Conservation (phyloP, 257 asterid genomes). For the Forsythia viridissima region DNA sequence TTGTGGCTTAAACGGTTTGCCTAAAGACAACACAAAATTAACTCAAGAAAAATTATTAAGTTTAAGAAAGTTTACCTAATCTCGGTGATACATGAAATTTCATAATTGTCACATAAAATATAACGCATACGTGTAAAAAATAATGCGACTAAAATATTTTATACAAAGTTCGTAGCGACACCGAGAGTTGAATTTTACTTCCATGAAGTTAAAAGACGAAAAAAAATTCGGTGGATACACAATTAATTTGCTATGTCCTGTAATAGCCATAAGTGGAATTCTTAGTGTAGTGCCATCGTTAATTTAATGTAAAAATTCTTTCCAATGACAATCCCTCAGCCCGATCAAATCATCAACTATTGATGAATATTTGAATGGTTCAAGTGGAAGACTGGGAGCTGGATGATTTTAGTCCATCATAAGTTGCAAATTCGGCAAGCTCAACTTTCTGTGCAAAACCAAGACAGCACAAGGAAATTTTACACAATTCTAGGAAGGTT, state of each 20-base stretch:
- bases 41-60: too few relatives aligned
- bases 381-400: not conserved
- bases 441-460: not conserved
- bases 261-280: not conserved
- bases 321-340: not conserved
- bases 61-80: too few relatives aligned
- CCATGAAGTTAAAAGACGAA: too few relatives aligned
- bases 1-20: too few relatives aligned
- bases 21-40: too few relatives aligned
- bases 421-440: not conserved
- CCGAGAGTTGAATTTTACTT: too few relatives aligned
- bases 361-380: not conserved
- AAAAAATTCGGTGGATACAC: too few relatives aligned
- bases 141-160: too few relatives aligned
- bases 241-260: not conserved
- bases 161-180: too few relatives aligned
- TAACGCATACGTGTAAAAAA: too few relatives aligned
- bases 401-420: not conserved
- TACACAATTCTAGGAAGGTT: conserved; percentile 4
- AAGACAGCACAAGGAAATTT: not conserved
- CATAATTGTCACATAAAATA: too few relatives aligned
- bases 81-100: too few relatives aligned
- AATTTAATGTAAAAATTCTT: not conserved
- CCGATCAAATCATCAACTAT: not conserved
- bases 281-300: not conserved